Conservation (phyloP, 805 yeast genomes). For the Cyberlindnera euphorbiiphila region DNA sequence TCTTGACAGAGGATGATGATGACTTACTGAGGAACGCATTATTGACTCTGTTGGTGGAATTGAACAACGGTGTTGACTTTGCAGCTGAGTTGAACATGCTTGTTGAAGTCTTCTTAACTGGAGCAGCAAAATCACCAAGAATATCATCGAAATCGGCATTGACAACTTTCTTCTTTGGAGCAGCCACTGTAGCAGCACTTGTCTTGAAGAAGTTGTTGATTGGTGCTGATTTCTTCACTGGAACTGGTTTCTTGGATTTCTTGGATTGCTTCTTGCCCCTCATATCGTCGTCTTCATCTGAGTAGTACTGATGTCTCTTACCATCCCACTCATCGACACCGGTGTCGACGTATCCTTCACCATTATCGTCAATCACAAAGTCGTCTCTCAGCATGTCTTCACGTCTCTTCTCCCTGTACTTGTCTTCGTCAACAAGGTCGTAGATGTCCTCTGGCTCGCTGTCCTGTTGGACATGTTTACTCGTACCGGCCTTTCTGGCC, state of each 20-base stretch:
- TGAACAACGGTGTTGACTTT: constrained; percentile 23
- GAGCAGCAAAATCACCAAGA: constrained; percentile 36
- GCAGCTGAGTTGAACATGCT: constrained; percentile 16
- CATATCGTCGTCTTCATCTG: constrained; percentile 49
- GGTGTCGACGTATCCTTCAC: constrained; percentile 89
- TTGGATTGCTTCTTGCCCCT: constrained; percentile 17
- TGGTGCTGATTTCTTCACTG: constrained; percentile 39
- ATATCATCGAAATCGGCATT: constrained; percentile 66
- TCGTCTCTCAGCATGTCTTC: constrained; percentile 83
- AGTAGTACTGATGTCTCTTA: constrained; percentile 39
- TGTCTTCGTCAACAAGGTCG: constrained; percentile 83
- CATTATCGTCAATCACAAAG: constrained; percentile 91
- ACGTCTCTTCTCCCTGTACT: constrained; percentile 71
- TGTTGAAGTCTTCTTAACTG: constrained; percentile 16
- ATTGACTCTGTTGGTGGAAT: constrained; percentile 28
- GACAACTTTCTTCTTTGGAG: constrained; percentile 39
- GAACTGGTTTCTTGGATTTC: constrained; percentile 9
- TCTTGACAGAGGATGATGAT: constrained; percentile 27
- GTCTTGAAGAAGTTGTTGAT: constrained; percentile 53
- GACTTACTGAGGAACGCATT: constrained; percentile 18
- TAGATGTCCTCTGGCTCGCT: constrained; percentile 59
- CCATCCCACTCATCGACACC: constrained; percentile 90
- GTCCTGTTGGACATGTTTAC: constrained; percentile 38
- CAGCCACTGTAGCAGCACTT: constrained; percentile 27
- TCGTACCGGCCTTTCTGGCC: constrained; percentile 53